Conservation (phyloP, 768 basidiomycete species). For the Boletus pseudopeckii region DNA sequence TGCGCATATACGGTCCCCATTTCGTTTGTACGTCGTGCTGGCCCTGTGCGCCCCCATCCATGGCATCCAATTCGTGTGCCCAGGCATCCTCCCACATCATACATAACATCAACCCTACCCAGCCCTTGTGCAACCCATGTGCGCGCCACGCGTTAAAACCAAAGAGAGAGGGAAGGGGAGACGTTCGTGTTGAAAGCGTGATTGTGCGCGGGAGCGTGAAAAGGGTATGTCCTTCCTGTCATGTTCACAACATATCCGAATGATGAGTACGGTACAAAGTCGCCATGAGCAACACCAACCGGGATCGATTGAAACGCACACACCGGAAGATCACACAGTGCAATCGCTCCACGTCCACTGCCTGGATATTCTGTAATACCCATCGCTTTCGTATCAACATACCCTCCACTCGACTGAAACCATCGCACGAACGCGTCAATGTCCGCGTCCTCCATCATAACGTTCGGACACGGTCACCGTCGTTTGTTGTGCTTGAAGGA, state of each 20-base stretch:
- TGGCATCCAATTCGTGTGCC: conserved; percentile 56
- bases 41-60: conserved; percentile 1
- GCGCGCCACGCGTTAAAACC: conserved; percentile 63
- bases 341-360: conserved; percentile 72
- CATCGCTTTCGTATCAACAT: conserved; percentile 44
- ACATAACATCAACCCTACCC: conserved; percentile 85
- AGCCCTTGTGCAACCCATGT: conserved; percentile 61
- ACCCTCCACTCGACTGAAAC: conserved; percentile 53
- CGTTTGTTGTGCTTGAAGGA: not conserved
- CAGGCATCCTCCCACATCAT: conserved; percentile 93
- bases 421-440: conserved; percentile 47
- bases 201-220: conserved; percentile 80
- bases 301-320: conserved; percentile 12
- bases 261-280: not conserved
- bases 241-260: not conserved
- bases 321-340: conserved; percentile 71
- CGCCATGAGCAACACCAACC: not conserved
- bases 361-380: conserved; percentile 46
- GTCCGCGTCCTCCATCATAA: conserved; percentile 4
- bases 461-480: not conserved
- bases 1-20: conserved; percentile 27
- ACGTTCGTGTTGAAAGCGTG: conserved; percentile 78
- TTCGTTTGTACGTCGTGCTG: not conserved
- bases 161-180: conserved; percentile 56
- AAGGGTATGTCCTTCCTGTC: conserved; percentile 67